Conservation (phyloP, 139 green algal genomes). For the Chlamydomonas schloesseri region DNA sequence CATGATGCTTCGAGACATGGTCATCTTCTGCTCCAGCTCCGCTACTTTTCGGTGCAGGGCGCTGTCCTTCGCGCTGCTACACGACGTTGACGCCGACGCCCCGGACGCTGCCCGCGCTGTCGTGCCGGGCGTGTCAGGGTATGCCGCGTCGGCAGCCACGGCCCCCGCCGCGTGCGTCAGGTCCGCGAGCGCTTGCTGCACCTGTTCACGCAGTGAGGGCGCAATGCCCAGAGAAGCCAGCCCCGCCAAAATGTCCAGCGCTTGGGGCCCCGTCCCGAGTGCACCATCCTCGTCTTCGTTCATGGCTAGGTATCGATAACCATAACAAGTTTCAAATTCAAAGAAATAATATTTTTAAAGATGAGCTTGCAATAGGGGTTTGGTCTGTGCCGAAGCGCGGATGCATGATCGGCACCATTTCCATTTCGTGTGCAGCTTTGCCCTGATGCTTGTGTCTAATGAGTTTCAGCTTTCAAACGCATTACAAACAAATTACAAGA, state of each 20-base stretch:
- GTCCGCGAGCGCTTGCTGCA: slow-evolving; percentile 37
- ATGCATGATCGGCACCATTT: no score
- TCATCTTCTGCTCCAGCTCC: slow-evolving; percentile 55
- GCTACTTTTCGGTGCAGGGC: slow-evolving; percentile 34
- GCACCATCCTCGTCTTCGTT: no score
- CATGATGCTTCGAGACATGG: slow-evolving; percentile 68
- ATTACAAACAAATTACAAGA: no score
- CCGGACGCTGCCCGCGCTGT: not conserved
- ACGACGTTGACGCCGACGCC: not conserved
- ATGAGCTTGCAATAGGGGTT: no score
- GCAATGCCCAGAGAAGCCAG: slow-evolving; percentile 52
- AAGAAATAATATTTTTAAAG: no score
- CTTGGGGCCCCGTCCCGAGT: not conserved
- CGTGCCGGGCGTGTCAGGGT: no score
- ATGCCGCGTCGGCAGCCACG: not conserved
- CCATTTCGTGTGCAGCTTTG: no score
- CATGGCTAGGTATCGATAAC: no score
- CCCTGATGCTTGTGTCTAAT: no score
- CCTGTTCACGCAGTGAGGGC: slow-evolving; percentile 15
- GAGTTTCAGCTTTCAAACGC: no score
- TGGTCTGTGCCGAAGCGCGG: no score
- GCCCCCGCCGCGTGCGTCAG: slow-evolving; percentile 4
- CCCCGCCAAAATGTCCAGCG: slow-evolving; percentile 48
- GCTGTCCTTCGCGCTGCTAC: not conserved
- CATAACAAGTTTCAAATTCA: no score